Evolutionary conservation across 169 alveolate genomes (phyloP).

Genomic region (Eimeria mitis): DNA sequence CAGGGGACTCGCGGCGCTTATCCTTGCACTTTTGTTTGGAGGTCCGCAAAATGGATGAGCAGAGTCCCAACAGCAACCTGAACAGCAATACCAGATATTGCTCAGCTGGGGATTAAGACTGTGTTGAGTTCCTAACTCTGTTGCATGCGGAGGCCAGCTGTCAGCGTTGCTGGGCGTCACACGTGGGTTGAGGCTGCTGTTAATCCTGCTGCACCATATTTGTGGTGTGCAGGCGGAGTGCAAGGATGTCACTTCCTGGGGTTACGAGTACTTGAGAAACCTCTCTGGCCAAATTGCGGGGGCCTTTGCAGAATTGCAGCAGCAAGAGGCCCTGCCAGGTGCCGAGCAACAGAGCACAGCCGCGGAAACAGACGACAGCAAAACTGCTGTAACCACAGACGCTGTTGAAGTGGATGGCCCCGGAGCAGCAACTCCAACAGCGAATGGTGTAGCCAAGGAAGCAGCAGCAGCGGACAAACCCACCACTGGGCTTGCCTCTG

Average conservation of each 20-base stretch:
- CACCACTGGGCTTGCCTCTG: constrained; percentile 48
- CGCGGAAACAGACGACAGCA: constrained; percentile 11
- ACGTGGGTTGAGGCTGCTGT: neutral
- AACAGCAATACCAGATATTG: neutral
- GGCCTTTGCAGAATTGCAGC: constrained; percentile 79
- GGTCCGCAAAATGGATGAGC: constrained; percentile 30
- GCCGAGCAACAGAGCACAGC: constrained; percentile 25
- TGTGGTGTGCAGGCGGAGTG: constrained; percentile 73
- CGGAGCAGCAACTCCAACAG: neutral
- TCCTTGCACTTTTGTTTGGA: constrained; percentile 81
- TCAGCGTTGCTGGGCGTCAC: neutral
- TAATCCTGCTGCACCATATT: neutral
- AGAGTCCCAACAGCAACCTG: neutral
- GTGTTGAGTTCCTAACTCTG: neutral
- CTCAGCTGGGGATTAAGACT: neutral
- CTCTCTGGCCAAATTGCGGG: constrained; percentile 76
- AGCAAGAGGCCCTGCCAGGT: constrained; percentile 41
- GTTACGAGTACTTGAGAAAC: constrained; percentile 73
- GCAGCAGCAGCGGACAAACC: neutral
- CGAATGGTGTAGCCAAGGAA: constrained; percentile 2
- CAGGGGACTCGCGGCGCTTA: constrained; percentile 76
- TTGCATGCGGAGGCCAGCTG: neutral
- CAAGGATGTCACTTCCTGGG: constrained; percentile 71
- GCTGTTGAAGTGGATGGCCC: constrained; percentile 16
- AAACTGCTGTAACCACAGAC: neutral